Conservation (phyloP, 495 filamentous ascomycete species). For the Neohortaea acidophila region DNA sequence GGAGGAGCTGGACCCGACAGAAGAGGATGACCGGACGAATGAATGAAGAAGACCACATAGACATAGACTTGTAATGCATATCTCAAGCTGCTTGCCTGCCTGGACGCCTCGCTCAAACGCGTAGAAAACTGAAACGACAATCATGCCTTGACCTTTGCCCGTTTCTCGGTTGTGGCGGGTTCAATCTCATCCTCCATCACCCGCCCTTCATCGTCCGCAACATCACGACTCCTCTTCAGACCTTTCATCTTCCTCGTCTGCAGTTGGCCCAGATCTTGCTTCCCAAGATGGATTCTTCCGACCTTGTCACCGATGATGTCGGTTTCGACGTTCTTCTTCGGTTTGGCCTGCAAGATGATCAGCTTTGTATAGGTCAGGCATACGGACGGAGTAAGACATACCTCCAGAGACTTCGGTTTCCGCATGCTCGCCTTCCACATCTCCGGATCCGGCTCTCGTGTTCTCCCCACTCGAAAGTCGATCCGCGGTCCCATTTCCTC, state of each 20-base stretch:
- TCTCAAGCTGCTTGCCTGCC: no score
- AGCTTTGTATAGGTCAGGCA: neutral
- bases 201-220: conserved; percentile 34
- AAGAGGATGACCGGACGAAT: no score
- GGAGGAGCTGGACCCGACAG: no score
- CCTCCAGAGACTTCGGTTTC: conserved; percentile 57
- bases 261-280: conserved; percentile 71
- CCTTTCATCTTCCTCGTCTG: conserved; percentile 99
- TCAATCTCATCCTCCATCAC: no score
- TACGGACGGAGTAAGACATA: conserved; percentile 20
- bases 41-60: no score
- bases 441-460: conserved; percentile 57
- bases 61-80: no score
- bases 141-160: no score
- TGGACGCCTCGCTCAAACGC: no score
- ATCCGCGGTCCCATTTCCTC: conserved; percentile 93
- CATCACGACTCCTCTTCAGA: conserved; percentile 60
- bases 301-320: conserved; percentile 92
- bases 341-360: conserved; percentile 31
- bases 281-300: conserved; percentile 79
- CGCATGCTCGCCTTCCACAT: conserved; percentile 82
- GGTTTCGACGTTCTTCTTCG: conserved; percentile 89
- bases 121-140: no score
- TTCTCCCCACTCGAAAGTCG: conserved; percentile 75
- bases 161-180: no score